Percentiles rank a stretch among this genome's conserved stretches.
Conservation (phyloP, 768 basidiomycete genomes). For the Dacryopinax spathularia region DNA sequence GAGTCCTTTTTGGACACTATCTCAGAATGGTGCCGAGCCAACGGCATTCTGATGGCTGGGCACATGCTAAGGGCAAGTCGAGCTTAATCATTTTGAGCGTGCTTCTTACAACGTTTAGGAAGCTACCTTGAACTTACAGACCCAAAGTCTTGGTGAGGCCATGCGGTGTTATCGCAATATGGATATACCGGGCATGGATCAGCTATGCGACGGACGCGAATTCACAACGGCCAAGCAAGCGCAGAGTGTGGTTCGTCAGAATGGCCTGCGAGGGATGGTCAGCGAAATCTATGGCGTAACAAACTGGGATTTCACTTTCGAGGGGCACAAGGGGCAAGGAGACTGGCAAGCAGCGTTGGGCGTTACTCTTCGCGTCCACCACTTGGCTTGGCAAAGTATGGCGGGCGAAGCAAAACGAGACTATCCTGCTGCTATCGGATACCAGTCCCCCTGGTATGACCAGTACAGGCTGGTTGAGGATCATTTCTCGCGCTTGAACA, state of each 20-base stretch:
- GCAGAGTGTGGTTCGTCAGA: conserved; percentile 14
- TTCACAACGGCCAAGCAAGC: conserved; percentile 19
- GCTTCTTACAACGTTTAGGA: conserved; percentile 6
- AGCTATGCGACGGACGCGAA: conserved; percentile 15
- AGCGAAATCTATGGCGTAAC: conserved; percentile 18
- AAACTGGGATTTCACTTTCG: conserved; percentile 15
- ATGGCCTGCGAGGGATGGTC: conserved; percentile 14
- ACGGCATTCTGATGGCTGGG: conserved; percentile 12
- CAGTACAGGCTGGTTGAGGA: conserved; percentile 16
- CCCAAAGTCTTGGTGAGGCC: conserved; percentile 13
- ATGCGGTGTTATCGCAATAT: conserved; percentile 18
- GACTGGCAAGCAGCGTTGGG: conserved; percentile 20
- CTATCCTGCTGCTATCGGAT: conserved; percentile 17
- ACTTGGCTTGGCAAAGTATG: conserved; percentile 15
- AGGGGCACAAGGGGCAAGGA: conserved; percentile 18
- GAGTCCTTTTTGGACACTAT: conserved; percentile 11
- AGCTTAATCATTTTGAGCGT: background rate
- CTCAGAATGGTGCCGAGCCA: conserved; percentile 15
- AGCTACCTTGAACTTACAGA: conserved; percentile 13
- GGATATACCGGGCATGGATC: conserved; percentile 18
- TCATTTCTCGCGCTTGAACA: conserved; percentile 17
- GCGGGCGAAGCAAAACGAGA: conserved; percentile 18
- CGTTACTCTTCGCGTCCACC: conserved; percentile 15
- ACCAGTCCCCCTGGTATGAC: conserved; percentile 18
- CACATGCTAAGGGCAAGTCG: conserved; percentile 11